A percentile compares a stretch with the other conserved stretches of the same genome.
phyloP scores from a whole-genome alignment of 768 basidiomycete species.

The Tephrocybe sp. region DNA sequence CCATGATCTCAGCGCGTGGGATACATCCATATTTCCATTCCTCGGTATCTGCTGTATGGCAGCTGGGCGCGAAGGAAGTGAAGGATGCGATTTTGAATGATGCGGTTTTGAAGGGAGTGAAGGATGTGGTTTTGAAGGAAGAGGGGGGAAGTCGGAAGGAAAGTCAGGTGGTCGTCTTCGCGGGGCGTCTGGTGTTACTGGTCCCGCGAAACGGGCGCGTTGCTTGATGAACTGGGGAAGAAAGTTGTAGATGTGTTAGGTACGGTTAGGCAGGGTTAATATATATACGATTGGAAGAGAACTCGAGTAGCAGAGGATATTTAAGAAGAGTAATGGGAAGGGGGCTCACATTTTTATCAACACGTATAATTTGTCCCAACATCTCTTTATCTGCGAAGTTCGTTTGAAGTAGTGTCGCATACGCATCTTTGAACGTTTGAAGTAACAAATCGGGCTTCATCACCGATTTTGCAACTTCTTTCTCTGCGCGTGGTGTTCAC shows the following conservation, averaged over 20 bases:
- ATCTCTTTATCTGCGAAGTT: slow-evolving; percentile 16
- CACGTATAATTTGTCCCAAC: slow-evolving; percentile 24
- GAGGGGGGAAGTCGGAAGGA: not conserved
- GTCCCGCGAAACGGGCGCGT: not conserved
- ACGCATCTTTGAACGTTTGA: slow-evolving; percentile 33
- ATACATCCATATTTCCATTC: too few relatives aligned
- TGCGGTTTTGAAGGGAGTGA: too few relatives aligned
- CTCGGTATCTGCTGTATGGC: too few relatives aligned
- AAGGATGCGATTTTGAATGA: not conserved
- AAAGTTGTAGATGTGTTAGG: not conserved
- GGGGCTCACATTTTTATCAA: slow-evolving; percentile 20
- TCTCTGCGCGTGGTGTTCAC: slow-evolving; percentile 25
- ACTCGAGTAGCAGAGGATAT: not conserved
- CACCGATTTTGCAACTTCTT: slow-evolving; percentile 37
- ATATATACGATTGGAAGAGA: not conserved
- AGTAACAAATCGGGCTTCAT: slow-evolving; percentile 29
- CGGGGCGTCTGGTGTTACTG: not conserved
- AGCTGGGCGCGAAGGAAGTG: not conserved
- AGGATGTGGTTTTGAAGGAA: not conserved
- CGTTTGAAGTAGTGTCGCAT: slow-evolving; percentile 20
- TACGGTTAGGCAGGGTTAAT: not conserved
- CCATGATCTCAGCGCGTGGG: not conserved
- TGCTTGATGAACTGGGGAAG: slow-evolving; percentile 2
- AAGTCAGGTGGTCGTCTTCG: not conserved
- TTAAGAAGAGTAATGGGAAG: not conserved